Base-by-base conservation (phyloP, 1,284 basidiomycete species). In the Trichosporon sp. region DNA sequence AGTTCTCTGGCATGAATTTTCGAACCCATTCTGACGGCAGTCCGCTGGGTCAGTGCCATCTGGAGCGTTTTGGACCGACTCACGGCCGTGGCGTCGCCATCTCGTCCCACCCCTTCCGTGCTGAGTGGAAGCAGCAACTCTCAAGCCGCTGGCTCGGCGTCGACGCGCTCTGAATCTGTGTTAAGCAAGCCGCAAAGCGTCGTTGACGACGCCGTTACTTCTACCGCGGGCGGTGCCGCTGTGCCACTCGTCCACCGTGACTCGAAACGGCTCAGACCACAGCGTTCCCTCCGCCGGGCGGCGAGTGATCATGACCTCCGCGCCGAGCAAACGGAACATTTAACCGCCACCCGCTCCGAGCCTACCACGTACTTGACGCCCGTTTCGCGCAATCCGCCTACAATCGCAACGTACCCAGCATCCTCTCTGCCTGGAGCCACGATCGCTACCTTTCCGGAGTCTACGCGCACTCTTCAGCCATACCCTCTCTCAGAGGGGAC, bases 31-130 rank as follows among this genome's bases (percentile, higher is more conserved):
- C 56, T 62, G 31, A 62, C 56, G 21, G 8, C 61, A 77, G 89
- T 91, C 57, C 86, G 88, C 77, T 94, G 92, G 92, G 89, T 93
- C 23, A 89, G 88, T 70, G 85, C 90, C 2, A 85, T 95, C 59
- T 92, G 90, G 92, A 91, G 71, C 58, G 87, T 81, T 0, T 70
- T 80, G 19, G 75, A 77, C 19, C 70, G 71, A n/a, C 67, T 70
- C 29, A 60, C 62, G 21, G 62, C 57, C 14, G 69, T 21, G 2
- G 19, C 19, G n/a, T n/a, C 67, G 16, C 16, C 63, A 37, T 36
- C 58, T 4, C 32, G 56, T 16, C 58, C 66, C 2, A 46, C 71
- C 6, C 60, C 67, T 13, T 73, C 73, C 13, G 58, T 71, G 1
- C 61, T 65, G 25, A 68, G 61, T 67, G 69, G 9, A 62, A 65